Percentiles rank a stretch among this genome's conserved stretches.
phyloP scores from a whole-genome alignment of 2,329 filamentous ascomycete species.

The Blastomyces emzantsi region DNA sequence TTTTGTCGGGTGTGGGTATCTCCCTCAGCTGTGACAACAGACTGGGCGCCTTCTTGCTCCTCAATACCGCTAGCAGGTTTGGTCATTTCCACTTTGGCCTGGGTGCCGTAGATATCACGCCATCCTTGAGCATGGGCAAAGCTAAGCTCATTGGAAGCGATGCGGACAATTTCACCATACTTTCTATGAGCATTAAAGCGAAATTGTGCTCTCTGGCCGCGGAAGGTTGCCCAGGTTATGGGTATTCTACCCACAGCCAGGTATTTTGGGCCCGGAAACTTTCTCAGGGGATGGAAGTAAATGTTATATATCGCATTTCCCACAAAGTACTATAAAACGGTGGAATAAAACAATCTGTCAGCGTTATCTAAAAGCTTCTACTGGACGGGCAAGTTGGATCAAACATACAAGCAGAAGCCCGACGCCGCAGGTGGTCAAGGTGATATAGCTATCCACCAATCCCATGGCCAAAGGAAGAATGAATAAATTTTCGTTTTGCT shows the following conservation, averaged over 20 bases:
- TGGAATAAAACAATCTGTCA: background rate
- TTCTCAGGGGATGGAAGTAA: slow-evolving; percentile 21
- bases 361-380: background rate
- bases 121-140: slow-evolving; percentile 22
- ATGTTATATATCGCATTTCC: slow-evolving; percentile 19
- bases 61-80: slow-evolving; percentile 11
- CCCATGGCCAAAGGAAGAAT: background rate
- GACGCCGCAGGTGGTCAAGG: slow-evolving; percentile 3
- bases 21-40: slow-evolving; percentile 18
- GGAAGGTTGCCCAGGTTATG: slow-evolving; percentile 9
- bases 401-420: slow-evolving; percentile 6
- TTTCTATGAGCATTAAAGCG: slow-evolving; percentile 19
- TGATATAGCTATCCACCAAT: background rate
- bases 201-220: slow-evolving; percentile 12
- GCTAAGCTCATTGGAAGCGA: slow-evolving; percentile 23
- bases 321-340: slow-evolving; percentile 1
- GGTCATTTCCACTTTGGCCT: slow-evolving; percentile 10
- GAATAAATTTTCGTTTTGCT: background rate
- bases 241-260: slow-evolving; percentile 15
- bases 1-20: slow-evolving; percentile 24
- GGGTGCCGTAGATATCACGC: slow-evolving; percentile 24
- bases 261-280: slow-evolving; percentile 20
- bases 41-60: slow-evolving; percentile 6
- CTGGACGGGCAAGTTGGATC: background rate
- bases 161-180: slow-evolving; percentile 25